Evolutionary conservation across 257 asterid genomes (phyloP), one percentile per base, ranked within the genome.

Genomic region (Solanum appendiculatum): DNA sequence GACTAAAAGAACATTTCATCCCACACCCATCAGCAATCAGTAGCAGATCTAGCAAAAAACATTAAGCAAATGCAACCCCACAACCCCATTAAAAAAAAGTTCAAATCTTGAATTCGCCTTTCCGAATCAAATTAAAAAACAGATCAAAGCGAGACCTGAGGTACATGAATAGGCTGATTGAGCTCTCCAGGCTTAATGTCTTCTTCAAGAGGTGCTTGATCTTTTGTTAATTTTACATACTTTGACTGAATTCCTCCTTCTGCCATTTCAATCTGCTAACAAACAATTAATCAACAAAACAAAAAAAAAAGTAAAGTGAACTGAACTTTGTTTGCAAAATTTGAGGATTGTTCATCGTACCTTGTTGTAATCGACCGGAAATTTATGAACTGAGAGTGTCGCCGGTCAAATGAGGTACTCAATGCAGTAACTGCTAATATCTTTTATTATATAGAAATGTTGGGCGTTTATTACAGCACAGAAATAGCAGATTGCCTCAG

Each of bases 181-280:
- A 97, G 99, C 92, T 97, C 99, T 25, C 99, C 99, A 44, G 99
- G 98, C 58, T 89, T 92, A 86, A 97, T 96, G 39, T 97, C 98
- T 90, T 85, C 87, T 31, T 97, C 98, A 87, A 90, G 9, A 29
- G 98, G 98, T 33, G 91, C 90, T 87, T 94, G 99, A 81, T 97
- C 98, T 89, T 94, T 97, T 1, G 91, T 96, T 91, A 97, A 89
- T 90, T 96, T 97, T 81, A 97, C 99, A 89, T 97, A 97, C 88
- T 93, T 91, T 31, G 99, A 97, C 80, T 93, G 94, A 85, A 84
- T 90, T 83, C 89, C 78, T 88, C 93, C 99, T 80, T 95, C 99
- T 87, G 92, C 93, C 99, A 96, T 96, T 18, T 81, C 7, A 14
- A 48, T 48, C 68, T 81, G 68, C 16, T 48, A 9, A 78, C 11